These are phyloP conservation scores for Clathrus columnatus DNA, from an alignment of 768 basidiomycete genomes.

Conservation along the genomic window DNA sequence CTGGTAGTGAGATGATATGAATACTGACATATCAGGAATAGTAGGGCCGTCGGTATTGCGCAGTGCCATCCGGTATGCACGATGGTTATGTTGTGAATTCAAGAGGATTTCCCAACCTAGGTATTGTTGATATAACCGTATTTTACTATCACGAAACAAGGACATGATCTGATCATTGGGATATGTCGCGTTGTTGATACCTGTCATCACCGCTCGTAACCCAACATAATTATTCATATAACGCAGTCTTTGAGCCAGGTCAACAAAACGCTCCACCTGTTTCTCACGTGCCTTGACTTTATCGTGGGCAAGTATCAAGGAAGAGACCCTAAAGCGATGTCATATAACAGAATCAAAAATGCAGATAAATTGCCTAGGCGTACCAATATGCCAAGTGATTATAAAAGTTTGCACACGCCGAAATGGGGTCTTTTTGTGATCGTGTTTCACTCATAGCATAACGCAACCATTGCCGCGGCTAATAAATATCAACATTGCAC, in stretches of 20 bases:
- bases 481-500: too few species aligned
- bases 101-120: conserved; percentile 81
- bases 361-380: conserved; percentile 16
- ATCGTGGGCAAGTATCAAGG: conserved; percentile 83
- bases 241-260: conserved; percentile 73
- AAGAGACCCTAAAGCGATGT: conserved; percentile 60
- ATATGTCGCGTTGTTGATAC: conserved; percentile 77
- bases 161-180: conserved; percentile 73
- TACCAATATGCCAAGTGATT: conserved; percentile 84
- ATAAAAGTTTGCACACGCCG: conserved; percentile 63
- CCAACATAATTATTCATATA: conserved; percentile 88
- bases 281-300: conserved; percentile 64
- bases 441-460: conserved; percentile 65
- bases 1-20: background rate
- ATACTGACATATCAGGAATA: conserved; percentile 57
- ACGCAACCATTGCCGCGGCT: conserved; percentile 86
- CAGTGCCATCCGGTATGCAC: conserved; percentile 85
- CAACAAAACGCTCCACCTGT: conserved; percentile 84
- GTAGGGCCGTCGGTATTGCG: conserved; percentile 77
- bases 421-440: conserved; percentile 58
- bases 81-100: conserved; percentile 71
- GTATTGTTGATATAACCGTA: conserved; percentile 68
- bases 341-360: conserved; percentile 9
- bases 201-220: conserved; percentile 87
- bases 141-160: conserved; percentile 53